phyloP scores from a whole-genome alignment of 2,329 filamentous ascomycete genomes.

The Thelonectria olida region DNA sequence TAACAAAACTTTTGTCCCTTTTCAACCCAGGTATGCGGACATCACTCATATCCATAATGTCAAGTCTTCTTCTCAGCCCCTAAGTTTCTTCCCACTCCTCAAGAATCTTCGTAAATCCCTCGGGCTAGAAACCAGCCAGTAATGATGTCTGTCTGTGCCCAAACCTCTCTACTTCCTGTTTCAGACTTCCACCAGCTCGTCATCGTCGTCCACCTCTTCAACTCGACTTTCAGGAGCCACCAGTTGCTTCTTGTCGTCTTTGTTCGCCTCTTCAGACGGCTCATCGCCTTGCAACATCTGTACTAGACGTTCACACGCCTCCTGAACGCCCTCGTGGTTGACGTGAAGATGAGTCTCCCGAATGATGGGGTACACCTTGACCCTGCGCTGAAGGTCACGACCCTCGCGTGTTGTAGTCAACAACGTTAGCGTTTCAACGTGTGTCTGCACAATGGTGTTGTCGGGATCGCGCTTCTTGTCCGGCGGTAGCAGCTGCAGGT shows the following conservation, averaged over 20 bases:
- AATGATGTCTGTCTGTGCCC: too few species aligned
- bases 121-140: too few species aligned
- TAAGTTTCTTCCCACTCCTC: too few species aligned
- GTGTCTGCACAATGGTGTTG: constrained; percentile 79
- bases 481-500: constrained; percentile 87
- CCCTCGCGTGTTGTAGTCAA: constrained; percentile 81
- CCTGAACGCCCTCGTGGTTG: constrained; percentile 80
- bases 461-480: constrained; percentile 90
- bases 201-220: constrained; percentile 61
- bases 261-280: constrained; percentile 49
- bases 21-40: background rate
- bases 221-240: constrained; percentile 46
- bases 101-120: too few species aligned
- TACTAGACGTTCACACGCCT: constrained; percentile 88
- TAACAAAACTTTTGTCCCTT: background rate
- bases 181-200: constrained; percentile 64
- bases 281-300: constrained; percentile 89
- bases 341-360: constrained; percentile 85
- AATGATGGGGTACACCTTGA: constrained; percentile 90
- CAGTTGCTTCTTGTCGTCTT: constrained; percentile 49
- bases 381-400: constrained; percentile 75
- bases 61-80: too few species aligned
- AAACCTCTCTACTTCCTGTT: background rate
- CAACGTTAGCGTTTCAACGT: constrained; percentile 87
- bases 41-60: background rate